Conservation (phyloP, 2,329 filamentous ascomycete genomes). For the Apiospora arundinis region DNA sequence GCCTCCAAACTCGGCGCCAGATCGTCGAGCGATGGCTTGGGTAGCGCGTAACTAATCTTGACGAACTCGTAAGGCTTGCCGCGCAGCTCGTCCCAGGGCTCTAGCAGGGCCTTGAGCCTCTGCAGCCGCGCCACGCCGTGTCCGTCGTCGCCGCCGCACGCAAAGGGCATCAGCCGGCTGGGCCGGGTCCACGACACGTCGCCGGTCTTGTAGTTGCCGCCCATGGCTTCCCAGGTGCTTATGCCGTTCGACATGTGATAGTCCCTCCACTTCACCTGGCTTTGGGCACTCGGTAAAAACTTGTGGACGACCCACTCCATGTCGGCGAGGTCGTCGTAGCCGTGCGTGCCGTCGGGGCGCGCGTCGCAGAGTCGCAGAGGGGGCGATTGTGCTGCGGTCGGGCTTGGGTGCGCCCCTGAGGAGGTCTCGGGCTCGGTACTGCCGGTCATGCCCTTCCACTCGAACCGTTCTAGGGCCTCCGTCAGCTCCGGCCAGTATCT, state of each 20-base stretch:
- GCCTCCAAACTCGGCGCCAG: not conserved
- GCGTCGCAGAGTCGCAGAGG: not conserved
- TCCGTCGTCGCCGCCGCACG: not conserved
- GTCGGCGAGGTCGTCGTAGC: too few species aligned
- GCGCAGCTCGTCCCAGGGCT: not conserved
- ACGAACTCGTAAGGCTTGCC: not conserved
- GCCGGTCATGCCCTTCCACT: not conserved
- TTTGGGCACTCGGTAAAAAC: not conserved
- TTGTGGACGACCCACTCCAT: not conserved
- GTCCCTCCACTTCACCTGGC: too few species aligned
- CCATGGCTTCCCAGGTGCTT: too few species aligned
- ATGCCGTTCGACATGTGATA: too few species aligned
- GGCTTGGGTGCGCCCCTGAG: too few species aligned
- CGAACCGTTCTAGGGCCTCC: not conserved
- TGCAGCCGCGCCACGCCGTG: not conserved
- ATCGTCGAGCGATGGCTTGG: not conserved
- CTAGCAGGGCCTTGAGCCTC: not conserved
- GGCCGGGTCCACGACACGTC: not conserved
- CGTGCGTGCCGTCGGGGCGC: not conserved
- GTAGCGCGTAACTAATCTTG: not conserved
- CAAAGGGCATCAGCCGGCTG: not conserved
- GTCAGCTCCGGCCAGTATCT: not conserved
- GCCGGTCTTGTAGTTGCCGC: not conserved
- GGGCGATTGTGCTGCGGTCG: too few species aligned
- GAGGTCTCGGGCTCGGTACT: too few species aligned